Conservation (phyloP, 2,329 filamentous ascomycete species). For the Fusarium sp. region DNA sequence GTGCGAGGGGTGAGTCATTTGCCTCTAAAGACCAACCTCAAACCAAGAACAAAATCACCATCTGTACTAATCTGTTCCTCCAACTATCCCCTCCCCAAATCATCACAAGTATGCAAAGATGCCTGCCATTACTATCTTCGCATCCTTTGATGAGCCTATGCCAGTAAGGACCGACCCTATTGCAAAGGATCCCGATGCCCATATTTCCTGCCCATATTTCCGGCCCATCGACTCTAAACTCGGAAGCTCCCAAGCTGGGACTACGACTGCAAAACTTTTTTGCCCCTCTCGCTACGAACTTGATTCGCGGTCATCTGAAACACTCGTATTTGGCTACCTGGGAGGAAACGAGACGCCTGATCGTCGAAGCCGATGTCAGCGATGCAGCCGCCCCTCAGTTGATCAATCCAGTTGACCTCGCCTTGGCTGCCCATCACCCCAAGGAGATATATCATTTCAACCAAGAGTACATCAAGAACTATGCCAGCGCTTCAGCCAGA, state of each 20-base stretch:
- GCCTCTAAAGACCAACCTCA: not conserved
- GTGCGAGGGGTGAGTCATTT: not conserved
- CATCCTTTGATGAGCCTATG: not conserved
- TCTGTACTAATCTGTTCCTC: not conserved
- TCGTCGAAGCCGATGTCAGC: not conserved
- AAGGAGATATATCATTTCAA: not conserved
- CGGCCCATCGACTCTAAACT: not conserved
- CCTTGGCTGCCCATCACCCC: not conserved
- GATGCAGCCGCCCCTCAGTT: not conserved
- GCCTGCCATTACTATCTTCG: not conserved
- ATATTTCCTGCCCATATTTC: not conserved
- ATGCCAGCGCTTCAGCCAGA: not conserved
- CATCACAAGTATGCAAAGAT: not conserved
- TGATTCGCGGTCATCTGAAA: not conserved
- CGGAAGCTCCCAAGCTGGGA: not conserved
- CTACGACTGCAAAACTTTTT: not conserved
- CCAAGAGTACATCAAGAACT: not conserved
- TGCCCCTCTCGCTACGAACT: not conserved
- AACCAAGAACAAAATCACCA: not conserved
- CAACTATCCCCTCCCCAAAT: not conserved
- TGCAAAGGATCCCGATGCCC: not conserved
- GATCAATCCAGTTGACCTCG: not conserved
- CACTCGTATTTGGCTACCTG: not conserved
- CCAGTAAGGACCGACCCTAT: not conserved
- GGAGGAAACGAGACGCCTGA: not conserved